Conservation (phyloP, 2,329 filamentous ascomycete genomes). For the Pseudogymnoascus sp. region DNA sequence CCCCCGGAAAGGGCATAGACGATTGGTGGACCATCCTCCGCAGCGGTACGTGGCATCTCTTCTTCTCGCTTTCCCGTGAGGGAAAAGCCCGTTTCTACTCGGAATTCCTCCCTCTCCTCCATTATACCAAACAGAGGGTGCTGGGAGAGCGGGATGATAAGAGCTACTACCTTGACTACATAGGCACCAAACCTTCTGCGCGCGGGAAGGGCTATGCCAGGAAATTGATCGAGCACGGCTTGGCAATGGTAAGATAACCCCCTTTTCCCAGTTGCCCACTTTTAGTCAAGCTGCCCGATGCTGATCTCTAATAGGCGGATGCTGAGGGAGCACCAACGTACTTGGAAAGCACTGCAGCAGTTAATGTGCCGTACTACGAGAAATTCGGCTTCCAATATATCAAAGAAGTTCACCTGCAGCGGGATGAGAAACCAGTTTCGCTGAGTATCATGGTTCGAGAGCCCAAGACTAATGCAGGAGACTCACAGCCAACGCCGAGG, state of each 20-base stretch:
- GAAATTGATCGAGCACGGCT: constrained; percentile 63
- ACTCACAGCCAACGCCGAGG: background rate
- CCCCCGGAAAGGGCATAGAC: constrained; percentile 65
- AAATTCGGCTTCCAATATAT: constrained; percentile 64
- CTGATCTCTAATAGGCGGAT: constrained; percentile 48
- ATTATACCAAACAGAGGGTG: constrained; percentile 60
- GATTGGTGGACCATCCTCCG: constrained; percentile 63
- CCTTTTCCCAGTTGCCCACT: background rate
- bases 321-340: constrained; percentile 60
- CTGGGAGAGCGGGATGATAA: constrained; percentile 58
- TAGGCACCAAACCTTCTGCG: constrained; percentile 61
- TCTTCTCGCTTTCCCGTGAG: constrained; percentile 64
- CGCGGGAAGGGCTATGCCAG: constrained; percentile 65
- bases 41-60: constrained; percentile 68
- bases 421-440: constrained; percentile 49
- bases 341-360: constrained; percentile 64
- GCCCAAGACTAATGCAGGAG: constrained; percentile 33
- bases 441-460: constrained; percentile 79
- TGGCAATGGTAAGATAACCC: constrained; percentile 42
- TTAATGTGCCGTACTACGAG: constrained; percentile 63
- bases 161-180: constrained; percentile 75
- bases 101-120: constrained; percentile 67
- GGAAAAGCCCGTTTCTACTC: constrained; percentile 65
- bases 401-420: constrained; percentile 53
- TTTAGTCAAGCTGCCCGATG: background rate